Conservation (phyloP, 331 rosid species). For the Pyracantha coccinea region DNA sequence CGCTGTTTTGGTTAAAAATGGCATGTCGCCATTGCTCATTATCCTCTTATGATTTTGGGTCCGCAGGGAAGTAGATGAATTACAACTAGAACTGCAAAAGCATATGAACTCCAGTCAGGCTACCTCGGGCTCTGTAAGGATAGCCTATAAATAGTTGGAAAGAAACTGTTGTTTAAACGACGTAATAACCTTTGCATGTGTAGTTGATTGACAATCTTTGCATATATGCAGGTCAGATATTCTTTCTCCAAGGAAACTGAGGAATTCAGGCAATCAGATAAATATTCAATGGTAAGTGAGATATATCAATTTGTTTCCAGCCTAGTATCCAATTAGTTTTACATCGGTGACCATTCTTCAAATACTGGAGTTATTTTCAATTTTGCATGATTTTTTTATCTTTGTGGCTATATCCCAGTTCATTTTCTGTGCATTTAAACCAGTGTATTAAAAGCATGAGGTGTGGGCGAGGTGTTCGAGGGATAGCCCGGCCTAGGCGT, state of each 20-base stretch:
- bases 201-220: conserved; percentile 10
- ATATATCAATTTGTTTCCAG: neutral
- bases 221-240: conserved; percentile 29
- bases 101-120: conserved; percentile 41
- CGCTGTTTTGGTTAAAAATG: neutral
- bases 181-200: conserved; percentile 3
- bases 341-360: neutral
- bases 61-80: conserved; percentile 56
- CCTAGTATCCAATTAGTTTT: neutral
- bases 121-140: conserved; percentile 45
- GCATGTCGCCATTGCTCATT: conserved; percentile 6
- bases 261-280: conserved; percentile 34
- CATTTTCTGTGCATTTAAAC: conserved; percentile 14
- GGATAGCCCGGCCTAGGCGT: too few relatives aligned
- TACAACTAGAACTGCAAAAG: conserved; percentile 41
- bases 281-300: conserved; percentile 44
- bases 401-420: neutral
- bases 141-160: conserved; percentile 5
- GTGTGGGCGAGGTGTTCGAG: too few relatives aligned
- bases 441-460: too few relatives aligned
- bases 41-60: conserved; percentile 12
- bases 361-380: neutral
- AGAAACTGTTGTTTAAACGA: conserved; percentile 5
- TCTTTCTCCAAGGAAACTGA: conserved; percentile 40
- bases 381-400: neutral